Evolutionary conservation across 805 yeast genomes (phyloP).

Genomic region (Pichia scutulata): DNA sequence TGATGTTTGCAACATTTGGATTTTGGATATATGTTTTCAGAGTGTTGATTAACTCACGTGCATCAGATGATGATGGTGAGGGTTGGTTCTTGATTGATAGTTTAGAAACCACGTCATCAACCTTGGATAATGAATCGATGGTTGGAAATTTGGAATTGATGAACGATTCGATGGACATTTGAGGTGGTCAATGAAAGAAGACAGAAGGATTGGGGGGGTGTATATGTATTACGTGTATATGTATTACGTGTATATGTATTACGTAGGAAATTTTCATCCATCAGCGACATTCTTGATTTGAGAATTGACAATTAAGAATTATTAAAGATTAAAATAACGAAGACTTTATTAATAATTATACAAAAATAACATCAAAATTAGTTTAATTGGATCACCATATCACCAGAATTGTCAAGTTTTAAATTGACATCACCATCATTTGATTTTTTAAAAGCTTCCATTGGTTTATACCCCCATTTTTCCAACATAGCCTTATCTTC

Average conservation of each 20-base stretch:
- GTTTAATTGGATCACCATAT: not conserved
- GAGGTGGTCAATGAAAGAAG: too few species aligned
- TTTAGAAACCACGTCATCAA: not conserved
- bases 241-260: too few species aligned
- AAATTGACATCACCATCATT: not conserved
- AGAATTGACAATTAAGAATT: too few species aligned
- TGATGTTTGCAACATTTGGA: not conserved
- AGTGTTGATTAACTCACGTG: not conserved
- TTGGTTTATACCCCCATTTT: constrained; percentile 49
- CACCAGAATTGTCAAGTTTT: not conserved
- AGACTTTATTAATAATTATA: too few species aligned
- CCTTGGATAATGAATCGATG: not conserved
- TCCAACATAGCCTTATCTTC: constrained; percentile 63
- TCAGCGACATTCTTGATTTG: too few species aligned
- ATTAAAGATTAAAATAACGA: too few species aligned
- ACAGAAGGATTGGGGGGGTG: too few species aligned
- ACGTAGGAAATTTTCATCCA: too few species aligned
- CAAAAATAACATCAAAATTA: not conserved
- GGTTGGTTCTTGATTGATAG: not conserved
- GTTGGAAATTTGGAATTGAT: not conserved
- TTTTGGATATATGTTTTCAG: not conserved
- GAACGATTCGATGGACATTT: not conserved
- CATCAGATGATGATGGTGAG: not conserved
- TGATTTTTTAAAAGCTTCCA: constrained; percentile 12
- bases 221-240: too few species aligned